phyloP scores from a whole-genome alignment of 2,329 filamentous ascomycete species.

The Penicillium aurantiogriseum region DNA sequence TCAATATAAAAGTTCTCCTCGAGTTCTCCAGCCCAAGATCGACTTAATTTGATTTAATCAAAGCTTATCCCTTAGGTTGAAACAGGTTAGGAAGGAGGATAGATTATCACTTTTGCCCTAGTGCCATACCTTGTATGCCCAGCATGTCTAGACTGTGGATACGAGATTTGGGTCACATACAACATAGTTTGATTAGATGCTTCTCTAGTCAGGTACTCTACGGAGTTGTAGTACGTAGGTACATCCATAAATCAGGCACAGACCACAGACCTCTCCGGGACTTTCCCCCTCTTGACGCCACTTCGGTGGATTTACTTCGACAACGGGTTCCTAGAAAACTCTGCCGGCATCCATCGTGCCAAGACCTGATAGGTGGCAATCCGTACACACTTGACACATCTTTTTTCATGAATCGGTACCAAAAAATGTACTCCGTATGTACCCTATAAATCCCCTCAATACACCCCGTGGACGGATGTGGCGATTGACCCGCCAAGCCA shows the following conservation, averaged over 20 bases:
- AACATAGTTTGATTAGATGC: background rate
- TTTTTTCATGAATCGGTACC: background rate
- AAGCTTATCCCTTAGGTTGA: constrained; percentile 1
- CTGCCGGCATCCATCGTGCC: constrained; percentile 4
- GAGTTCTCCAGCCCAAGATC: background rate
- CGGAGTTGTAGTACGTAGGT: background rate
- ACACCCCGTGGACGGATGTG: background rate
- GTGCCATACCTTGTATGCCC: background rate
- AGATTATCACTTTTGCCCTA: constrained; percentile 1
- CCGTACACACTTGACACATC: background rate
- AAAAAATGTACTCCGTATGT: background rate
- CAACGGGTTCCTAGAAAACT: background rate
- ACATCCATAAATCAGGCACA: background rate
- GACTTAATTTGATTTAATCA: background rate
- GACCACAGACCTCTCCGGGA: background rate
- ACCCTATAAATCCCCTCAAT: background rate
- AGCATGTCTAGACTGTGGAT: constrained; percentile 1
- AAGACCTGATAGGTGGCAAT: background rate
- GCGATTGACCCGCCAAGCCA: constrained; percentile 1
- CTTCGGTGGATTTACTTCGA: background rate
- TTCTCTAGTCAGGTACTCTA: background rate
- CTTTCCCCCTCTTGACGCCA: background rate
- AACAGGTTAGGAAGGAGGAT: constrained; percentile 2
- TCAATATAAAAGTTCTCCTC: background rate
- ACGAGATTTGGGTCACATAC: background rate